Base-by-base conservation (phyloP, 1,139 yeast species). In the Starmera stellimalicola region DNA sequence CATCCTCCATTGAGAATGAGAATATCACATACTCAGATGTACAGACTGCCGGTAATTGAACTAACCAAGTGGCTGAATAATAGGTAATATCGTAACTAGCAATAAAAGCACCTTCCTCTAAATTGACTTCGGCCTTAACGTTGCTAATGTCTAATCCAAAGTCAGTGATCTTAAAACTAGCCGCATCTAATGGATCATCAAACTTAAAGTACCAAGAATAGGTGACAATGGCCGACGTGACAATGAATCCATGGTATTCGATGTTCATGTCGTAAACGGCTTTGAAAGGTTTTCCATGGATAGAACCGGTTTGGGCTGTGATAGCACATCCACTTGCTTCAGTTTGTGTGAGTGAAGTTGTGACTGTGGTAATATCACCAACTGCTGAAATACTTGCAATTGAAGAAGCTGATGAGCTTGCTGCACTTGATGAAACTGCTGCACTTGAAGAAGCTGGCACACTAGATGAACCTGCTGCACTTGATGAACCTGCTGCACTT, bases 361-460 rank as follows among this genome's bases (percentile, higher is more conserved):
- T 6, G 10, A 16, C 14, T 7, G 18, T 9, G 16, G 32, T 6
- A 18, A 25, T 8, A 12, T 33, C 40, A 14, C 32, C 22, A 16
- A 11, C 8, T 45, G 36, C 40, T 39, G 41, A 27, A 39, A 36
- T 26, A 43, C 30, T 37, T 16, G 9, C 19, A 16, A 16, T n/a
- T n/a, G n/a, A n/a, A n/a, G n/a, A n/a, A n/a, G n/a, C n/a, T n/a
- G n/a, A n/a, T n/a, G n/a, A n/a, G n/a, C n/a, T n/a, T n/a, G n/a
- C n/a, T n/a, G n/a, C n/a, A n/a, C n/a, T n/a, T n/a, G n/a, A n/a
- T n/a, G n/a, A n/a, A n/a, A n/a, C n/a, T n/a, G n/a, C n/a, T n/a
- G n/a, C n/a, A n/a, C n/a, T n/a, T n/a, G n/a, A n/a, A n/a, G n/a
- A n/a, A n/a, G n/a, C n/a, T n/a, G n/a, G n/a, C n/a, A n/a, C n/a